A percentile compares a stretch with the other conserved stretches of the same genome.
Conservation (phyloP, 441 rosid species). For the Dalechampia spathulata region DNA sequence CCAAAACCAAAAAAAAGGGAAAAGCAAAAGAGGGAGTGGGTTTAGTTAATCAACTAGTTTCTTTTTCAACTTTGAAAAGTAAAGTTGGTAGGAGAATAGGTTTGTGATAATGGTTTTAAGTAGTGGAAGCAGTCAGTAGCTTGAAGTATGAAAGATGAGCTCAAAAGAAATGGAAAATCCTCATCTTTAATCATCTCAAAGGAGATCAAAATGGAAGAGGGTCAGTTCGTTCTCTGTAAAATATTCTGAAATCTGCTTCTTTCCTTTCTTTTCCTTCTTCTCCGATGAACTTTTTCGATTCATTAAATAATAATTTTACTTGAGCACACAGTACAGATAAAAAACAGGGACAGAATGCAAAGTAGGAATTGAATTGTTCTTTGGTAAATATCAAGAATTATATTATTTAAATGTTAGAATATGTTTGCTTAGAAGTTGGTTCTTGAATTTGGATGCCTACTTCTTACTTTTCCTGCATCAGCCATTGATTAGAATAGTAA, state of each 20-base stretch:
- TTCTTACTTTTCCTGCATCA: slow-evolving; percentile 4
- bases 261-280: not conserved
- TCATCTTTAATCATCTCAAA: slow-evolving; percentile 21
- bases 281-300: slow-evolving; percentile 4
- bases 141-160: not conserved
- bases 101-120: not conserved
- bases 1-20: no score
- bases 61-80: not conserved
- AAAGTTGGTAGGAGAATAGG: not conserved
- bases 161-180: not conserved
- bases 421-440: no score
- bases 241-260: slow-evolving; percentile 9
- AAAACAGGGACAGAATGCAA: no score
- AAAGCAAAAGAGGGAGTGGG: no score
- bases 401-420: no score
- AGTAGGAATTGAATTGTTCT: no score
- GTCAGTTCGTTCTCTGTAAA: slow-evolving; percentile 20
- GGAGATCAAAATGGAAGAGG: slow-evolving; percentile 24
- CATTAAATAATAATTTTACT: no score
- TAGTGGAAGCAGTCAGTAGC: not conserved
- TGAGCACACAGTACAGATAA: no score
- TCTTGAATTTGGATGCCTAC: slow-evolving; percentile 23
- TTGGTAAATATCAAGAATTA: no score
- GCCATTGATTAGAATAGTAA: slow-evolving; percentile 10
- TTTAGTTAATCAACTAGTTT: no score